These are phyloP conservation scores for Tolypocladium inflatum DNA, from an alignment of 2,329 filamentous ascomycete species.

Conservation along the genomic window DNA sequence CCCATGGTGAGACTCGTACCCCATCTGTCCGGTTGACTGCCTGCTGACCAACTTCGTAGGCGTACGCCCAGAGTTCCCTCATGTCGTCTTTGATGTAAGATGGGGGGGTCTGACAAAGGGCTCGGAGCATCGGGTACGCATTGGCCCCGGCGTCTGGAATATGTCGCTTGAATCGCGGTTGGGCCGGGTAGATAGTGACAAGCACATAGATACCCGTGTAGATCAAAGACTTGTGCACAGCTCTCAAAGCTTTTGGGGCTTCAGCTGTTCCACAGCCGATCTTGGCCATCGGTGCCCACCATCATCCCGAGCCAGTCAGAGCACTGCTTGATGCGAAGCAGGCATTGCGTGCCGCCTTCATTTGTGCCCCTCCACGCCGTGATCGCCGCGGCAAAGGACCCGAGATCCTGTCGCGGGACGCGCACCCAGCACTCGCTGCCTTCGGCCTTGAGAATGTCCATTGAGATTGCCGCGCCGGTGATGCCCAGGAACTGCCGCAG, in stretches of 20 bases:
- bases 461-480: constrained; percentile 54
- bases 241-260: background rate
- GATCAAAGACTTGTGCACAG: constrained; percentile 8
- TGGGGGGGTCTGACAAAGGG: background rate
- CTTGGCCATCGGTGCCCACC: constrained; percentile 36
- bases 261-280: constrained; percentile 37
- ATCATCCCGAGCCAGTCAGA: constrained; percentile 57
- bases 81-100: constrained; percentile 64
- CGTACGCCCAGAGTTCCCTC: constrained; percentile 77
- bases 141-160: constrained; percentile 6
- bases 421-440: constrained; percentile 52
- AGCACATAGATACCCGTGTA: constrained; percentile 10
- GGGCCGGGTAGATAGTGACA: background rate
- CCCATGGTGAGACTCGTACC: constrained; percentile 58
- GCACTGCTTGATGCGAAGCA: constrained; percentile 45
- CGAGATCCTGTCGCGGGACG: constrained; percentile 50
- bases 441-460: constrained; percentile 60
- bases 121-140: constrained; percentile 7
- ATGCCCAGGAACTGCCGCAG: constrained; percentile 61
- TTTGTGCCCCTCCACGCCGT: constrained; percentile 51
- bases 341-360: constrained; percentile 32
- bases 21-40: constrained; percentile 2
- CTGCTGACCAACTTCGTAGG: constrained; percentile 35
- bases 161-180: constrained; percentile 2
- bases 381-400: constrained; percentile 52